Conservation (phyloP, 2,329 filamentous ascomycete species). For the Juglanconis oblonga region DNA sequence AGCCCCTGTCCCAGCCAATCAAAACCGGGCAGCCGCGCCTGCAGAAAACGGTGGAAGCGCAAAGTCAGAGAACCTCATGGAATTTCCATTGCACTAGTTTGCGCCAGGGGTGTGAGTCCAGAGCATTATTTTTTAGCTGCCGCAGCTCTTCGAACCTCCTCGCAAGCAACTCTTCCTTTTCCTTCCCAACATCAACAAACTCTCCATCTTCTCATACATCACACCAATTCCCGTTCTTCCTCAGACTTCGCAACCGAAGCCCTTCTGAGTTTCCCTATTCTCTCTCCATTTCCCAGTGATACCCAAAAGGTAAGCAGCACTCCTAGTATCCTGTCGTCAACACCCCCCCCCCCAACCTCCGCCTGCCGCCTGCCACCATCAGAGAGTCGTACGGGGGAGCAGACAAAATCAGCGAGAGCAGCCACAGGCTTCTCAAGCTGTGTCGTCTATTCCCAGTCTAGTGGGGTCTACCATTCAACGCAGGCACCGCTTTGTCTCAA, state of each 20-base stretch:
- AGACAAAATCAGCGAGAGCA: neutral
- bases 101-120: conserved; percentile 7
- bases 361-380: neutral
- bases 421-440: neutral
- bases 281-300: conserved; percentile 17
- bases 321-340: neutral
- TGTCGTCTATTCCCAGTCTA: neutral
- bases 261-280: conserved; percentile 13
- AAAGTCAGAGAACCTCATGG: conserved; percentile 18
- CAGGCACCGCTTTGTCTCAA: neutral
- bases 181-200: neutral
- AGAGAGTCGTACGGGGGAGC: too few relatives aligned
- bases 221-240: conserved; percentile 2
- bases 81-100: conserved; percentile 15
- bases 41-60: conserved; percentile 11
- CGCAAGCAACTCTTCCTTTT: conserved; percentile 3
- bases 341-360: neutral
- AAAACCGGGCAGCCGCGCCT: neutral
- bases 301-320: conserved; percentile 18
- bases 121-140: conserved; percentile 18
- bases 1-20: conserved; percentile 12
- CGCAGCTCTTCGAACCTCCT: conserved; percentile 9
- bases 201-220: conserved; percentile 1
- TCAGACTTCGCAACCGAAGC: conserved; percentile 13
- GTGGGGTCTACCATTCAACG: neutral